A percentile compares a stretch with the other conserved stretches of the same genome.
Conservation (phyloP, 371 early-diverging fungal species). For the Mortierella sp. region DNA sequence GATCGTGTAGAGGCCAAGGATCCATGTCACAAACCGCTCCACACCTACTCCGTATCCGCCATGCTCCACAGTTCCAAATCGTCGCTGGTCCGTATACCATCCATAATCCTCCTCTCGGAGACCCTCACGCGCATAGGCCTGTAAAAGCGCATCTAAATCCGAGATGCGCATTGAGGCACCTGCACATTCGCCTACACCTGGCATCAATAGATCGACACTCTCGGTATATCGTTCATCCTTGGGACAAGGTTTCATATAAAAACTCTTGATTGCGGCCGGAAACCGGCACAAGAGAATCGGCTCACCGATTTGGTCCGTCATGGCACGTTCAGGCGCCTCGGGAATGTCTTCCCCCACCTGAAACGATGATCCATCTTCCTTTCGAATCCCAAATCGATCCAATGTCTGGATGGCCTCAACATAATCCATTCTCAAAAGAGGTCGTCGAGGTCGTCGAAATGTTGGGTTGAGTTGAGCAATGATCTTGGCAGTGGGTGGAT, state of each 20-base stretch:
- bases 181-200: conserved; percentile 99
- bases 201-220: conserved; percentile 99
- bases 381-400: conserved; percentile 89
- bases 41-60: conserved; percentile 99
- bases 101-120: conserved; percentile 98
- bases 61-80: conserved; percentile 97
- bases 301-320: conserved; percentile 97
- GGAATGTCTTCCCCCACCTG: conserved; percentile 99
- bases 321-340: conserved; percentile 97
- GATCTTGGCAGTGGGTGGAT: conserved; percentile 81
- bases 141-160: conserved; percentile 89
- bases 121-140: conserved; percentile 96
- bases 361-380: conserved; percentile 91
- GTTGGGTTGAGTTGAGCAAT: conserved; percentile 93
- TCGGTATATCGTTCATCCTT: conserved; percentile 92
- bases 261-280: conserved; percentile 98
- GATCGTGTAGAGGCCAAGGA: conserved; percentile 94
- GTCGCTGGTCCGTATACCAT: conserved; percentile 99
- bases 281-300: conserved; percentile 98
- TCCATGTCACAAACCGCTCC: conserved; percentile 99
- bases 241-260: conserved; percentile 97
- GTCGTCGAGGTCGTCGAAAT: conserved; percentile 86
- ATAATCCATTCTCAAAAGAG: conserved; percentile 98
- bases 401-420: conserved; percentile 97
- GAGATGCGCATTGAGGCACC: conserved; percentile 99